Evolutionary conservation across 2,329 filamentous ascomycete genomes (phyloP).

Genomic region (Pyrenophora tritici-repentis): DNA sequence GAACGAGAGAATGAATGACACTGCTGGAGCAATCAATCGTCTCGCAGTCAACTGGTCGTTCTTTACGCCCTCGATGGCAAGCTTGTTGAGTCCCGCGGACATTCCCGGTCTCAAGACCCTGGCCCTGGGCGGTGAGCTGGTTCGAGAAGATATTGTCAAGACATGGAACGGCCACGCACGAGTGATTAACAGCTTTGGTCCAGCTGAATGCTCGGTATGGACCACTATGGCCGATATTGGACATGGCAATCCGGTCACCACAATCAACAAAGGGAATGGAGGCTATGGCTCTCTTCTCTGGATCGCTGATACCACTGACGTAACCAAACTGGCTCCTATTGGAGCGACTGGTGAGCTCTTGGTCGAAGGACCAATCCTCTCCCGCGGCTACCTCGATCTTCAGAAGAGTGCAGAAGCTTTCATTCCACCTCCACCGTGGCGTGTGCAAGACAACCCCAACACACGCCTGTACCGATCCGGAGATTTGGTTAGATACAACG

Average conservation of each 20-base stretch:
- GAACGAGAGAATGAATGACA: conserved; percentile 54
- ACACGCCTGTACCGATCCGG: background rate
- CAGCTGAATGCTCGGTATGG: conserved; percentile 9
- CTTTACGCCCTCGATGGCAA: conserved; percentile 10
- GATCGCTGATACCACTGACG: conserved; percentile 29
- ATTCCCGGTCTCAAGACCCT: conserved; percentile 51
- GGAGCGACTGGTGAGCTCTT: conserved; percentile 53
- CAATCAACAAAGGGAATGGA: background rate
- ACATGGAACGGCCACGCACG: conserved; percentile 28
- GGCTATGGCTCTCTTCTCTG: conserved; percentile 18
- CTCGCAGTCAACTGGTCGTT: conserved; percentile 8
- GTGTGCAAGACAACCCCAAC: background rate
- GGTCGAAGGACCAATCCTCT: conserved; percentile 57
- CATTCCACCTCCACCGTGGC: background rate
- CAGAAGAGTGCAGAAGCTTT: conserved; percentile 1
- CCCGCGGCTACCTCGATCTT: conserved; percentile 17
- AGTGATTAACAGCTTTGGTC: conserved; percentile 12
- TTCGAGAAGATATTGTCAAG: conserved; percentile 19
- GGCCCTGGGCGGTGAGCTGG: conserved; percentile 49
- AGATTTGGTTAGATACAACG: background rate
- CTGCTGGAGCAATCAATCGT: conserved; percentile 33
- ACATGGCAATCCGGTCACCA: conserved; percentile 7
- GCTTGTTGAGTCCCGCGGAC: conserved; percentile 33
- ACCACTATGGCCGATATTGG: conserved; percentile 21
- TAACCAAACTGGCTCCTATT: conserved; percentile 8